Conservation (phyloP, 2,329 filamentous ascomycete genomes). For the Talaromyces piceae region DNA sequence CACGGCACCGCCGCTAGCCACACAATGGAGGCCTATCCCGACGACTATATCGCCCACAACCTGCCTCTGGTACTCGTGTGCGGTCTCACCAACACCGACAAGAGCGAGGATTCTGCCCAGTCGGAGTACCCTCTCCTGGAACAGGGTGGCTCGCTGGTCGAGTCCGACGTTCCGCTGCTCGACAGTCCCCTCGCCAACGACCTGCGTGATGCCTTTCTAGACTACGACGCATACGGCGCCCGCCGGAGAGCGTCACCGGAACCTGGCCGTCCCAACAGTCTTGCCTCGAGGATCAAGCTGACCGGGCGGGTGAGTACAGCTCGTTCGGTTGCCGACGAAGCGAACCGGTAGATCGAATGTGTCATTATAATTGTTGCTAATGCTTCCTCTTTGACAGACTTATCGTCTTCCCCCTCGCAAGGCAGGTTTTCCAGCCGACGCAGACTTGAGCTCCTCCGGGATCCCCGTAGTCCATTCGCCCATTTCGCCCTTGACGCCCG, state of each 20-base stretch:
- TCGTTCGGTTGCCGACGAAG: not conserved
- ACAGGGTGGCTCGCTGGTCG: constrained; percentile 55
- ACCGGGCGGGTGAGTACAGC: constrained; percentile 67
- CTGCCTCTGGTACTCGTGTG: constrained; percentile 77
- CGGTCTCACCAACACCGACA: constrained; percentile 50
- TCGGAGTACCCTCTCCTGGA: constrained; percentile 45
- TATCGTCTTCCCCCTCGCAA: constrained; percentile 56
- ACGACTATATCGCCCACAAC: constrained; percentile 76
- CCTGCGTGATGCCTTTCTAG: constrained; percentile 59
- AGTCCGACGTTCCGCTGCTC: constrained; percentile 63
- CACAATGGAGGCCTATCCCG: constrained; percentile 42
- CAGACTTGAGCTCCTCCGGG: constrained; percentile 38
- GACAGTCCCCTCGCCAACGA: constrained; percentile 57
- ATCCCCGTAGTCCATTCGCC: constrained; percentile 69
- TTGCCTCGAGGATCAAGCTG: constrained; percentile 61
- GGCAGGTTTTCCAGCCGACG: constrained; percentile 51
- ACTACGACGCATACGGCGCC: constrained; percentile 55
- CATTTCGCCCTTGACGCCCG: constrained; percentile 79
- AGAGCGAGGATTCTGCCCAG: constrained; percentile 15
- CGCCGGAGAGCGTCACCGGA: constrained; percentile 60
- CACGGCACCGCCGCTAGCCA: constrained; percentile 17
- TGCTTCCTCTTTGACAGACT: constrained; percentile 22
- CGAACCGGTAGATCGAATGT: too few relatives aligned
- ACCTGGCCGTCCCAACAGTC: constrained; percentile 41
- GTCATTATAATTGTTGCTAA: constrained; percentile 8